A percentile compares a stretch with the other conserved stretches of the same genome.
Evolutionary conservation across 148 eudicot species (phyloP).

Genomic region (Silene conica): DNA sequence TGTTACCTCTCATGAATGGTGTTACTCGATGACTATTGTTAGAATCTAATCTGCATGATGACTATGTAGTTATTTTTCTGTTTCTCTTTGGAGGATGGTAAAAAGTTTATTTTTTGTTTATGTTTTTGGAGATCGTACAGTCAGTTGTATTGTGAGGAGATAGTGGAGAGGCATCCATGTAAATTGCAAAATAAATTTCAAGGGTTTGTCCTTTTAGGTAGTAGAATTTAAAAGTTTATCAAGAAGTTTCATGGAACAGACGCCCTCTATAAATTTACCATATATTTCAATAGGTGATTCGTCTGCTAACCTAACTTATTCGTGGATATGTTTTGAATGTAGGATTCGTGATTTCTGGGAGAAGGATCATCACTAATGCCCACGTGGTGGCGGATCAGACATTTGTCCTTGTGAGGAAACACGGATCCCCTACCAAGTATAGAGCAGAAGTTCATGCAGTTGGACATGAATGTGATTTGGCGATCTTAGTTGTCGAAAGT

Average conservation of each 20-base stretch:
- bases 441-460: slow-evolving; percentile 87
- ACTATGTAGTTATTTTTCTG: too few relatives aligned
- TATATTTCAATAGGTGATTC: background rate
- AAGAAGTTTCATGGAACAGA: background rate
- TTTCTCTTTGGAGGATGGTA: too few relatives aligned
- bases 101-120: too few relatives aligned
- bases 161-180: background rate
- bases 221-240: background rate
- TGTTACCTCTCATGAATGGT: too few relatives aligned
- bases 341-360: slow-evolving; percentile 89
- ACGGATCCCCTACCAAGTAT: slow-evolving; percentile 88
- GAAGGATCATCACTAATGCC: slow-evolving; percentile 89
- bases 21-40: too few relatives aligned
- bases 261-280: too few relatives aligned
- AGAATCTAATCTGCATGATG: too few relatives aligned
- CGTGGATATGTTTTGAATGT: slow-evolving; percentile 3
- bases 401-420: slow-evolving; percentile 93
- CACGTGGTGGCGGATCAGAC: slow-evolving; percentile 97
- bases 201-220: background rate
- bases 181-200: too few relatives aligned
- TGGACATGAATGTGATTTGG: slow-evolving; percentile 98
- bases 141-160: background rate
- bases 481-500: slow-evolving; percentile 67
- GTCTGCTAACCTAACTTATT: background rate
- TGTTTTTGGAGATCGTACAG: background rate